phyloP scores from a whole-genome alignment of 2,329 filamentous ascomycete species.

The Botrytis byssoidea region DNA sequence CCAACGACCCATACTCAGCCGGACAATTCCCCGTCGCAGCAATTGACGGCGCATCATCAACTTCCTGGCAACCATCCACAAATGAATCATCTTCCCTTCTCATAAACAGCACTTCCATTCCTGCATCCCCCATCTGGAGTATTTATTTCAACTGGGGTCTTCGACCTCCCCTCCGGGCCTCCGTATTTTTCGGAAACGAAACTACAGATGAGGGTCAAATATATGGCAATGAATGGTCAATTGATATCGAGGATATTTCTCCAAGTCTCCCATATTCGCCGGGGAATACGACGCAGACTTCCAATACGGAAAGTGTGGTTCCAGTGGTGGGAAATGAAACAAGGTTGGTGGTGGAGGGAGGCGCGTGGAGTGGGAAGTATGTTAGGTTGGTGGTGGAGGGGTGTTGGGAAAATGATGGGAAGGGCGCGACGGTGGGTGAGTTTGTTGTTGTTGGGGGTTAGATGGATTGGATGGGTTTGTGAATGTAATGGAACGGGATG shows the following conservation, averaged over 20 bases:
- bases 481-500: too few species aligned
- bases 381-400: conserved; percentile 47
- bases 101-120: conserved; percentile 47
- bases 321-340: conserved; percentile 38
- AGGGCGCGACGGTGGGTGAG: conserved; percentile 53
- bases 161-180: conserved; percentile 52
- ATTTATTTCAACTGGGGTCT: conserved; percentile 62
- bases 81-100: conserved; percentile 54
- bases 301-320: conserved; percentile 24
- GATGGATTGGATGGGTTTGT: too few species aligned
- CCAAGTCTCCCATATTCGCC: conserved; percentile 34
- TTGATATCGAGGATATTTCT: conserved; percentile 29
- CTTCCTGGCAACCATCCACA: conserved; percentile 63
- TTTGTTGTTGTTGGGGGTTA: conserved; percentile 40
- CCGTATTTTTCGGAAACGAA: conserved; percentile 51
- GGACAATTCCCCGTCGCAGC: conserved; percentile 69
- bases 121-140: conserved; percentile 45
- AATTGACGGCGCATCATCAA: conserved; percentile 64
- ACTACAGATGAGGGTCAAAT: conserved; percentile 26
- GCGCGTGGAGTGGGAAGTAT: conserved; percentile 37
- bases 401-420: conserved; percentile 44
- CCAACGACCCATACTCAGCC: conserved; percentile 49
- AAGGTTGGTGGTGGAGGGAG: conserved; percentile 30
- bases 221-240: conserved; percentile 24
- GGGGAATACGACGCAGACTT: conserved; percentile 21